phyloP scores from a whole-genome alignment of 495 filamentous ascomycete species.

The Aspergillus nidulans region DNA sequence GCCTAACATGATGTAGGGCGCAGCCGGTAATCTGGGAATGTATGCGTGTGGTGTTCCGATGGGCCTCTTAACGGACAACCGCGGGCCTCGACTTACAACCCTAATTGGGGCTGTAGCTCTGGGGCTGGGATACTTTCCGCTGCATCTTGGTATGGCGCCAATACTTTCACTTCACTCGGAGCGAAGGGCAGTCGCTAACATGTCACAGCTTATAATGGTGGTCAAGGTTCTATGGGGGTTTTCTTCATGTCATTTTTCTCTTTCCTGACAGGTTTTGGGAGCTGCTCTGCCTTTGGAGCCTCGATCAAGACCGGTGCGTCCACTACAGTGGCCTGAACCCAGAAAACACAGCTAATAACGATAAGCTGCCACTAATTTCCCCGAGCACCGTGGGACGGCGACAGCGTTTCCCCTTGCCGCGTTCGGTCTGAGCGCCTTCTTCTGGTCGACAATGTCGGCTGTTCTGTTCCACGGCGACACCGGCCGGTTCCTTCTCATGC shows the following conservation, averaged over 20 bases:
- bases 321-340: background rate
- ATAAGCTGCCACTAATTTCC: constrained; percentile 84
- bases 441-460: constrained; percentile 77
- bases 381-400: constrained; percentile 83
- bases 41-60: constrained; percentile 86
- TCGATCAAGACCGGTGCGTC: constrained; percentile 69
- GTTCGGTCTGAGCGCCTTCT: constrained; percentile 93
- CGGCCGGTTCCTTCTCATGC: constrained; percentile 69
- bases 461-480: constrained; percentile 83
- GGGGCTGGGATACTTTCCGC: constrained; percentile 74
- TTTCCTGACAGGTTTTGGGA: constrained; percentile 79
- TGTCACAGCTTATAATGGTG: constrained; percentile 42
- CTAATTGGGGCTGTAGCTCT: constrained; percentile 68
- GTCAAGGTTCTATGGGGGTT: constrained; percentile 58
- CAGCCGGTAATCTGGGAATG: constrained; percentile 93
- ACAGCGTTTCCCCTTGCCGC: constrained; percentile 89
- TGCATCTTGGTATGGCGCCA: constrained; percentile 56
- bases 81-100: constrained; percentile 73
- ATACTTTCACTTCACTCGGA: background rate
- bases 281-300: constrained; percentile 80
- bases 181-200: background rate
- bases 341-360: constrained; percentile 4
- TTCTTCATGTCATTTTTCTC: constrained; percentile 73
- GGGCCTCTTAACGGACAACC: constrained; percentile 79
- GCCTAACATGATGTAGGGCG: constrained; percentile 50